Percentiles rank a stretch among this genome's conserved stretches.
Evolutionary conservation across 2,329 filamentous ascomycete genomes (phyloP).

Genomic region (Didymella pinodella): DNA sequence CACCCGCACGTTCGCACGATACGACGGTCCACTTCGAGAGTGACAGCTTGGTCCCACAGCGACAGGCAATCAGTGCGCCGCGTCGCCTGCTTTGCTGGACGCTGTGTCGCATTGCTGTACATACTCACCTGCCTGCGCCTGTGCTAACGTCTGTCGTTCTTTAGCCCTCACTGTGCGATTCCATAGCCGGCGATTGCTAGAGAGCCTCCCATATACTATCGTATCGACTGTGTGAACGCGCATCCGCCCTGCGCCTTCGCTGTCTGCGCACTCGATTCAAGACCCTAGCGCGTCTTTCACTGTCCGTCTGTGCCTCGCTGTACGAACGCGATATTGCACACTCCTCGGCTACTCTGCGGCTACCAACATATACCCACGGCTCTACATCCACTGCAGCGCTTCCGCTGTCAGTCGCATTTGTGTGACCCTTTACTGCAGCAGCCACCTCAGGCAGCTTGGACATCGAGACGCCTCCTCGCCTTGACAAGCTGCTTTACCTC

Average conservation of each 20-base stretch:
- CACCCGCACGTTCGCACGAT: conserved; percentile 35
- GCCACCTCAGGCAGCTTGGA: neutral
- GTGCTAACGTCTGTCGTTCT: conserved; percentile 49
- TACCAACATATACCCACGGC: conserved; percentile 30
- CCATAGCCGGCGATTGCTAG: conserved; percentile 40
- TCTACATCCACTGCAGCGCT: conserved; percentile 25
- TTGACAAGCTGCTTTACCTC: conserved; percentile 1
- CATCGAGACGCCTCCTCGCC: neutral
- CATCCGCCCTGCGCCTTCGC: conserved; percentile 24
- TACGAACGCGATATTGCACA: conserved; percentile 17
- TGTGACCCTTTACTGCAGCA: conserved; percentile 9
- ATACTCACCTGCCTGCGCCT: conserved; percentile 36
- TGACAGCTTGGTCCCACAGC: conserved; percentile 51
- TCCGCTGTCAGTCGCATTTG: conserved; percentile 26
- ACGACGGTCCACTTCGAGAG: conserved; percentile 40
- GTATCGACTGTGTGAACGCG: conserved; percentile 29
- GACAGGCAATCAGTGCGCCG: conserved; percentile 41
- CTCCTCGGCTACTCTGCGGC: conserved; percentile 28
- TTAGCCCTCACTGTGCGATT: conserved; percentile 39
- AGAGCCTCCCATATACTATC: neutral
- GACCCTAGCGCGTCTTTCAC: conserved; percentile 32
- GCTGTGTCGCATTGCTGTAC: conserved; percentile 39
- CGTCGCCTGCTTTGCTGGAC: conserved; percentile 32
- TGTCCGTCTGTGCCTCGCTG: conserved; percentile 19
- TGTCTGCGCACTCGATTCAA: conserved; percentile 37